phyloP scores from a whole-genome alignment of 2,329 filamentous ascomycete species.

The Aspergillus sp. region DNA sequence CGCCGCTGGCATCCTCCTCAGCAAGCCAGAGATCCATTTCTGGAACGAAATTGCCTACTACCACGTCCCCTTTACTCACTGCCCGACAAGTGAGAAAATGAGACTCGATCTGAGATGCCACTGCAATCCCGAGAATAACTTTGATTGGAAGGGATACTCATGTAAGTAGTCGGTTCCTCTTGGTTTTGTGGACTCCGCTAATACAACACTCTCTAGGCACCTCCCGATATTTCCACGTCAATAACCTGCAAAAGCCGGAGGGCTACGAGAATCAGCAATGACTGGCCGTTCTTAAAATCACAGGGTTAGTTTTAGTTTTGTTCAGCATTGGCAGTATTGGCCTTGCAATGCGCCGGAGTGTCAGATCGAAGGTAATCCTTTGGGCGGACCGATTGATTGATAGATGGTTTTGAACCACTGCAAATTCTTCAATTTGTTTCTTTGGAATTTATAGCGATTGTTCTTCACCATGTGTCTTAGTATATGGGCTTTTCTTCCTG shows the following conservation, averaged over 20 bases:
- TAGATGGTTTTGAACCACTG: too few relatives aligned
- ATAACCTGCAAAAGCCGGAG: constrained; percentile 71
- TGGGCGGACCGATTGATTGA: too few relatives aligned
- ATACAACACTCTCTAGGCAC: constrained; percentile 54
- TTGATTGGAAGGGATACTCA: constrained; percentile 98
- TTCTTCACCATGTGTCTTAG: too few relatives aligned
- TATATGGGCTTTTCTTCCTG: too few relatives aligned
- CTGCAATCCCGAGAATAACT: constrained; percentile 94
- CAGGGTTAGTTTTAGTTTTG: too few relatives aligned
- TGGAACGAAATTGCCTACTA: constrained; percentile 99
- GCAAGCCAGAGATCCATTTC: constrained; percentile 94
- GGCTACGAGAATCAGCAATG: constrained; percentile 69
- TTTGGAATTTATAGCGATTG: too few relatives aligned
- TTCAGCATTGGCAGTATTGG: constrained; percentile 6
- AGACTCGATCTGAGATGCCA: constrained; percentile 81
- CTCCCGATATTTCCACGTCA: constrained; percentile 75
- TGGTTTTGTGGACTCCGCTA: neutral
- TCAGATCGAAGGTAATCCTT: too few relatives aligned
- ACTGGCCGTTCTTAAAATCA: constrained; percentile 19
- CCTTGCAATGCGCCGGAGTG: constrained; percentile 6
- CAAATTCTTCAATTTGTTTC: too few relatives aligned
- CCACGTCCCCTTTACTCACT: constrained; percentile 96
- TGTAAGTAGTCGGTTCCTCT: constrained; percentile 53
- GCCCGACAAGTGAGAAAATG: constrained; percentile 80
- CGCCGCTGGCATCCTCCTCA: constrained; percentile 75